These are phyloP conservation scores for Cladosporium phlei DNA, from an alignment of 2,329 filamentous ascomycete genomes.

Conservation along the genomic window DNA sequence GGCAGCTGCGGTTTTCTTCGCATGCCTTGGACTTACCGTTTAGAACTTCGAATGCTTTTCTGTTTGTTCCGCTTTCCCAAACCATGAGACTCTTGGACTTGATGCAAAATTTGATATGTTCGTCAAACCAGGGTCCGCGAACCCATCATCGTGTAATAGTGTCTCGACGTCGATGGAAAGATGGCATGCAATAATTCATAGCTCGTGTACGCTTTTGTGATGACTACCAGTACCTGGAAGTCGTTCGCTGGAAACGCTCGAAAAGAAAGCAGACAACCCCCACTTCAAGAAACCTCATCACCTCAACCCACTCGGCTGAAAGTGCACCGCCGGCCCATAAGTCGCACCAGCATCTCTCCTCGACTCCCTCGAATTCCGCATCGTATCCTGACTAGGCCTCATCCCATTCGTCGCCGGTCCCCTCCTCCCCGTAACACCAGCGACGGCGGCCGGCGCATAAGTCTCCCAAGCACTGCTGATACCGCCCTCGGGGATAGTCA, in stretches of 20 bases:
- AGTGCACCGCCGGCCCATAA: background rate
- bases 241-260: conserved; percentile 8
- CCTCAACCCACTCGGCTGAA: background rate
- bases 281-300: conserved; percentile 1
- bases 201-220: conserved; percentile 3
- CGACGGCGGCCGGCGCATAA: background rate
- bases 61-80: too few species aligned
- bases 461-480: conserved; percentile 12
- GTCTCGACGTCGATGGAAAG: background rate
- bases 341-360: background rate
- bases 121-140: too few species aligned
- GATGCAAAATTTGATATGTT: too few species aligned
- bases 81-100: too few species aligned
- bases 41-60: too few species aligned
- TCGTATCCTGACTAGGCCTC: conserved; percentile 5
- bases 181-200: background rate
- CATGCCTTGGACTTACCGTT: background rate
- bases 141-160: too few species aligned
- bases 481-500: conserved; percentile 1
- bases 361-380: conserved; percentile 4
- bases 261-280: background rate
- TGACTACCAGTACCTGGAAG: background rate
- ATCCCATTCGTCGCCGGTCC: conserved; percentile 3
- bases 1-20: too few species aligned
- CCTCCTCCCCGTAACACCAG: conserved; percentile 8